A percentile compares a stretch with the other conserved stretches of the same genome.
Evolutionary conservation across 208 protist genomes (phyloP).

Genomic region (Trypanosoma brucei): DNA sequence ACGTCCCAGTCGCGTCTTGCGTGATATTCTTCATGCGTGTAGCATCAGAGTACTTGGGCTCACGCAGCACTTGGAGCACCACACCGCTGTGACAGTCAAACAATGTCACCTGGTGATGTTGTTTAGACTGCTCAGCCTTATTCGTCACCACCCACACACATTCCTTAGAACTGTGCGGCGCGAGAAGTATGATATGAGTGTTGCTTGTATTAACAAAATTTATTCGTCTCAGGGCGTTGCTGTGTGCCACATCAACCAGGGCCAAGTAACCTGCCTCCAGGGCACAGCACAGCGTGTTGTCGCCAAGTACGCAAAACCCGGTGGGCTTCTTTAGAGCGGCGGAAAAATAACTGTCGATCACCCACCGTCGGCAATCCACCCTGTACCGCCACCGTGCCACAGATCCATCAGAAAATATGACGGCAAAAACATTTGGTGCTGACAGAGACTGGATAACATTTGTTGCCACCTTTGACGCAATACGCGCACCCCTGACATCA

Average conservation of each 20-base stretch:
- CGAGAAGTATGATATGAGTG: slow-evolving; percentile 67
- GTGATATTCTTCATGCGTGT: slow-evolving; percentile 60
- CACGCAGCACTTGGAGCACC: slow-evolving; percentile 59
- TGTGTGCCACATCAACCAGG: slow-evolving; percentile 58
- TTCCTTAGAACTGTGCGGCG: slow-evolving; percentile 53
- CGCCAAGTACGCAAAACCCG: slow-evolving; percentile 31
- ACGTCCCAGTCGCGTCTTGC: slow-evolving; percentile 44
- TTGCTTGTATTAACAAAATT: slow-evolving; percentile 71
- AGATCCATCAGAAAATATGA: slow-evolving; percentile 75
- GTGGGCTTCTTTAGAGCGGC: slow-evolving; percentile 42
- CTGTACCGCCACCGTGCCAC: slow-evolving; percentile 67
- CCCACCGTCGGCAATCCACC: slow-evolving; percentile 42
- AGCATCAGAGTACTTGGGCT: slow-evolving; percentile 51
- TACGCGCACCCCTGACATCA: slow-evolving; percentile 69
- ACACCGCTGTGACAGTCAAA: slow-evolving; percentile 71
- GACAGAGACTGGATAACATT: slow-evolving; percentile 62
- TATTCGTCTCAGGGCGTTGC: slow-evolving; percentile 46
- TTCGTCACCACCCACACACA: slow-evolving; percentile 75
- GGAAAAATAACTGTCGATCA: slow-evolving; percentile 38
- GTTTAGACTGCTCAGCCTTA: slow-evolving; percentile 35
- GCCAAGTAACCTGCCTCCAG: slow-evolving; percentile 68
- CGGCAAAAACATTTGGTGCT: slow-evolving; percentile 45
- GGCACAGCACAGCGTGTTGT: slow-evolving; percentile 49
- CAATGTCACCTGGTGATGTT: slow-evolving; percentile 78
- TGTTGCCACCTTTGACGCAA: slow-evolving; percentile 46